These are phyloP conservation scores for Ananas comosus DNA, from an alignment of 176 grass and related monocot species.

Conservation along the genomic window DNA sequence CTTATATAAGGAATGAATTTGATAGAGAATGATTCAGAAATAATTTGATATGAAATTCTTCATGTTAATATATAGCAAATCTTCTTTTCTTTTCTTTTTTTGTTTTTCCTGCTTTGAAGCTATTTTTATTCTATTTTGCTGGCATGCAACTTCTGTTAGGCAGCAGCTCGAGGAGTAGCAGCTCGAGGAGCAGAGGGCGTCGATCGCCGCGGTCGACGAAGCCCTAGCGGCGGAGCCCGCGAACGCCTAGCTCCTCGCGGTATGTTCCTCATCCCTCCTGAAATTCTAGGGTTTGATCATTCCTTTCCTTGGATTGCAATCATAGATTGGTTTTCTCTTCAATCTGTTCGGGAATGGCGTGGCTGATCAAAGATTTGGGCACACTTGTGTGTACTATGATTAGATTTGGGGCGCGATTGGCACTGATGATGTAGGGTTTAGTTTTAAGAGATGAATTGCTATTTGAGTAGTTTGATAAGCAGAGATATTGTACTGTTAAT, in stretches of 20 bases:
- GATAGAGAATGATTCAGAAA: no score
- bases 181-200: conserved; percentile 74
- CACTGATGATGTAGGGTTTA: not conserved
- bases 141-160: no score
- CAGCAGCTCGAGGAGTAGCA: conserved; percentile 87
- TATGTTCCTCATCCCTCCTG: conserved; percentile 1
- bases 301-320: not conserved
- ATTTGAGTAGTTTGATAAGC: no score
- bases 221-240: conserved; percentile 66
- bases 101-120: no score
- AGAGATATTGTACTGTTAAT: no score
- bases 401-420: not conserved
- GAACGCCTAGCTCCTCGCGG: conserved; percentile 64
- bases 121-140: no score
- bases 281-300: not conserved
- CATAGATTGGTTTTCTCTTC: not conserved
- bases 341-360: not conserved
- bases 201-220: conserved; percentile 68
- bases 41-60: no score
- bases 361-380: not conserved
- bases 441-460: no score
- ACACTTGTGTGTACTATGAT: not conserved
- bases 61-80: no score
- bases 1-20: no score
- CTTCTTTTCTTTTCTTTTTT: no score